Conservation (phyloP, 345 rosid species). For the Pseudoturritis turrita region DNA sequence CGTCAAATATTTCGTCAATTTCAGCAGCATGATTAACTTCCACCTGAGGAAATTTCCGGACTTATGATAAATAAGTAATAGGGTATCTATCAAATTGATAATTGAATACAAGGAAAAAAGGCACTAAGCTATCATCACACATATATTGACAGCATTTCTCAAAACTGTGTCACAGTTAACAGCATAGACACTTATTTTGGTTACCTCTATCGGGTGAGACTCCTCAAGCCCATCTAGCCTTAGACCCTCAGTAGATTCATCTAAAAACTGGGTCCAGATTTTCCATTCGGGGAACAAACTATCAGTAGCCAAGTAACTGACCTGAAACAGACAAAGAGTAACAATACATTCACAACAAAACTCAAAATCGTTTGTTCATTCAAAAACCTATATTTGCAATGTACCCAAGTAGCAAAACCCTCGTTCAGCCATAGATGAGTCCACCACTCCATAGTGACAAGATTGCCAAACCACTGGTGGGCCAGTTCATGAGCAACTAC, state of each 20-base stretch:
- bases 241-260: constrained; percentile 77
- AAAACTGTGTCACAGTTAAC: not conserved
- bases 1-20: constrained; percentile 93
- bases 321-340: constrained; percentile 44
- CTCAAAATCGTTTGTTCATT: not conserved
- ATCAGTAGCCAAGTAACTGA: constrained; percentile 94
- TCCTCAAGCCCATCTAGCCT: constrained; percentile 91
- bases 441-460: constrained; percentile 99
- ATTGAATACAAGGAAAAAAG: not conserved
- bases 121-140: not conserved
- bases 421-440: constrained; percentile 97
- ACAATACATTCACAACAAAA: constrained; percentile 1
- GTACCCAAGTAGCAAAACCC: constrained; percentile 99
- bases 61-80: constrained; percentile 2
- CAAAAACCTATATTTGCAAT: constrained; percentile 17
- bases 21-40: constrained; percentile 88
- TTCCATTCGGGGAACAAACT: constrained; percentile 95
- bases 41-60: constrained; percentile 42
- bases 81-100: not conserved
- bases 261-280: constrained; percentile 97
- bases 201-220: constrained; percentile 99
- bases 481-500: constrained; percentile 99
- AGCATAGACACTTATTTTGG: not conserved
- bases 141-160: not conserved
- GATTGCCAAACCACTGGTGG: constrained; percentile 99